Percentiles rank a stretch among this genome's conserved stretches.
phyloP scores from a whole-genome alignment of 176 grass and related monocot species.

The Stipa capillata region DNA sequence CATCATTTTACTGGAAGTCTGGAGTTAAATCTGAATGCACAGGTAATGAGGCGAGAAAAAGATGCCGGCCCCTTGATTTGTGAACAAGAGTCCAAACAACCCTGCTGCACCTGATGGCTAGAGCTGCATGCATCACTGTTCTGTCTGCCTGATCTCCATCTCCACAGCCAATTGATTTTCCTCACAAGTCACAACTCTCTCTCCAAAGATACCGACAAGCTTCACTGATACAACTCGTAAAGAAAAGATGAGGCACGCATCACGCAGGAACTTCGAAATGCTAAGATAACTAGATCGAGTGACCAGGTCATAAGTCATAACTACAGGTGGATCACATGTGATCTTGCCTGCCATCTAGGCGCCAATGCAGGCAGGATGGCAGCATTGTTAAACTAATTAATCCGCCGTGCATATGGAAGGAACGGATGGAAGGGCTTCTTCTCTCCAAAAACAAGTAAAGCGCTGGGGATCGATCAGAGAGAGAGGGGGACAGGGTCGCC shows the following conservation, averaged over 20 bases:
- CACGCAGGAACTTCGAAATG: slow-evolving; percentile 33
- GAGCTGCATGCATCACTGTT: slow-evolving; percentile 18
- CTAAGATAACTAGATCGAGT: slow-evolving; percentile 32
- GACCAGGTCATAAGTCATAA: not conserved
- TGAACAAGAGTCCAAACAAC: slow-evolving; percentile 14
- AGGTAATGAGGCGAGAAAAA: not conserved
- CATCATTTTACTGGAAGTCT: not conserved
- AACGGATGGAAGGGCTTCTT: too few relatives aligned
- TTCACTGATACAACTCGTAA: slow-evolving; percentile 26
- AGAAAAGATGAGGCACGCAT: slow-evolving; percentile 21
- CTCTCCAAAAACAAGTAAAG: slow-evolving; percentile 24
- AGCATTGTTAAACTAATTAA: slow-evolving; percentile 19
- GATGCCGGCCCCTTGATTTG: slow-evolving; percentile 26
- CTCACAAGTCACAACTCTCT: too few relatives aligned
- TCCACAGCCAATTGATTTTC: not conserved
- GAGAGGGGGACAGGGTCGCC: slow-evolving; percentile 11
- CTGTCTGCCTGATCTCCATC: slow-evolving; percentile 12
- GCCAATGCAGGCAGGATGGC: not conserved
- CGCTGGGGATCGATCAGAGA: not conserved
- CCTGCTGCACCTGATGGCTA: slow-evolving; percentile 27
- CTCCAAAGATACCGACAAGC: slow-evolving; percentile 25
- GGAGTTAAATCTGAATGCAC: not conserved
- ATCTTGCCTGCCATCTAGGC: slow-evolving; percentile 20
- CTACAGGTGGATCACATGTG: slow-evolving; percentile 38
- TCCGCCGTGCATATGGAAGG: too few relatives aligned